phyloP scores from a whole-genome alignment of 1,284 basidiomycete species.

The Paramarasmius palmivorus region DNA sequence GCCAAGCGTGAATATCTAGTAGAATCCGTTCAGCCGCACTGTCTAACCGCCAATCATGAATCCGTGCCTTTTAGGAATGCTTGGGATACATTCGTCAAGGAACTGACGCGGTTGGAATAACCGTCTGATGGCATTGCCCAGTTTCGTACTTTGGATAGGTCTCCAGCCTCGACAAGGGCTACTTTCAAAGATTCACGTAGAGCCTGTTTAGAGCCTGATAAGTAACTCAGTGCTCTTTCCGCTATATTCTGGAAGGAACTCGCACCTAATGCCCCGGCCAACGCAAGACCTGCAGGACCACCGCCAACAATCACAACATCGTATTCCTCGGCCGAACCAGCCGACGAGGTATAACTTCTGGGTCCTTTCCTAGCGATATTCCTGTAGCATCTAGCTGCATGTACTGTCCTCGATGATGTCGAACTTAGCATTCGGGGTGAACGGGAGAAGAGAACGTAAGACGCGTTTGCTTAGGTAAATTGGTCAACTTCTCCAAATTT shows the following conservation, averaged over 20 bases:
- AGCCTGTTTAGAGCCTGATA: constrained; percentile 52
- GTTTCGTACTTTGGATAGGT: constrained; percentile 64
- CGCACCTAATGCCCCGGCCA: constrained; percentile 86
- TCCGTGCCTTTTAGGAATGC: constrained; percentile 69
- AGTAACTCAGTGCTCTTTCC: neutral
- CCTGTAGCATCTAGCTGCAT: too few species aligned
- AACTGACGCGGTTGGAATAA: constrained; percentile 90
- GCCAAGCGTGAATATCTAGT: constrained; percentile 83
- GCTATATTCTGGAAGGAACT: constrained; percentile 8
- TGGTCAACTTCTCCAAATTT: too few species aligned
- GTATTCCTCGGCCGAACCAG: constrained; percentile 45
- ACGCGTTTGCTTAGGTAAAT: too few species aligned
- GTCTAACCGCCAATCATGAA: constrained; percentile 1
- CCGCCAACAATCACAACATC: constrained; percentile 95
- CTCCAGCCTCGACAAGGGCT: constrained; percentile 79
- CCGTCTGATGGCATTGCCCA: constrained; percentile 63
- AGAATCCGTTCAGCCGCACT: constrained; percentile 2
- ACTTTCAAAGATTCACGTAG: constrained; percentile 56
- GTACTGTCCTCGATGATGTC: too few species aligned
- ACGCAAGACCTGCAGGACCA: constrained; percentile 88
- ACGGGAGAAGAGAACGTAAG: too few species aligned
- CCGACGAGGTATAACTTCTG: neutral
- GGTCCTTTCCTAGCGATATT: too few species aligned
- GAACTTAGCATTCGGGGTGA: too few species aligned
- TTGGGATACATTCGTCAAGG: constrained; percentile 84